Evolutionary conservation across 768 basidiomycete species (phyloP).

Genomic region (Psilocybe cubensis): DNA sequence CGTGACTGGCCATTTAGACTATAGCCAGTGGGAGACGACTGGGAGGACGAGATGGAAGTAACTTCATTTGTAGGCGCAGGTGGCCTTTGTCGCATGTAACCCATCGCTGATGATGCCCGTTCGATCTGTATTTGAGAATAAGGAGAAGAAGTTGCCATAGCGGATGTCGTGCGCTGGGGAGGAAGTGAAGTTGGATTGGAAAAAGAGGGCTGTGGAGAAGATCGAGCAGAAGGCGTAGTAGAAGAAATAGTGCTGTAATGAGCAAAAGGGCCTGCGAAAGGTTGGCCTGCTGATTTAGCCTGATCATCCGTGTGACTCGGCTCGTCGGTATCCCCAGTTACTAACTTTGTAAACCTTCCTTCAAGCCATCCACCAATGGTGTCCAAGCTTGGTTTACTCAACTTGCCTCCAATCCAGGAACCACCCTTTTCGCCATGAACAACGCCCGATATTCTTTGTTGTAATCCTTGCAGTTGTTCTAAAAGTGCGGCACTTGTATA

Average conservation of each 20-base stretch:
- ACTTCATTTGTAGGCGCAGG: slow-evolving; percentile 54
- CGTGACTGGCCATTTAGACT: slow-evolving; percentile 37
- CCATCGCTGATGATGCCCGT: slow-evolving; percentile 79
- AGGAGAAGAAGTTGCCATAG: slow-evolving; percentile 59
- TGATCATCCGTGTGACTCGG: slow-evolving; percentile 40
- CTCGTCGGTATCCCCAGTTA: slow-evolving; percentile 86
- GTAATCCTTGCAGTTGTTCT: slow-evolving; percentile 77
- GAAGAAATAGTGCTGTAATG: slow-evolving; percentile 94
- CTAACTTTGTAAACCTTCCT: slow-evolving; percentile 90
- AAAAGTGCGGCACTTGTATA: slow-evolving; percentile 69
- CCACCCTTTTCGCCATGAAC: slow-evolving; percentile 75
- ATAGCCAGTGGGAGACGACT: slow-evolving; percentile 24
- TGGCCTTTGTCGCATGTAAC: slow-evolving; percentile 59
- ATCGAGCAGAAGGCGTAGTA: slow-evolving; percentile 68
- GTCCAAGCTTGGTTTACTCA: slow-evolving; percentile 90
- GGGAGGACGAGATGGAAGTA: slow-evolving; percentile 47
- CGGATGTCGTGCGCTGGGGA: slow-evolving; percentile 69
- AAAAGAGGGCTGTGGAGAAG: slow-evolving; percentile 72
- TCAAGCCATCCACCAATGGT: slow-evolving; percentile 92
- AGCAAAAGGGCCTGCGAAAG: slow-evolving; percentile 81
- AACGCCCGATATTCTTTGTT: slow-evolving; percentile 76
- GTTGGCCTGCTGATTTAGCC: slow-evolving; percentile 38
- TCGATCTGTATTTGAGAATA: slow-evolving; percentile 60
- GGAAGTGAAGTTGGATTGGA: slow-evolving; percentile 43
- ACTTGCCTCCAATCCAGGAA: slow-evolving; percentile 88